phyloP scores from a whole-genome alignment of 2,329 filamentous ascomycete genomes.

The Lachnellula subtilissima region DNA sequence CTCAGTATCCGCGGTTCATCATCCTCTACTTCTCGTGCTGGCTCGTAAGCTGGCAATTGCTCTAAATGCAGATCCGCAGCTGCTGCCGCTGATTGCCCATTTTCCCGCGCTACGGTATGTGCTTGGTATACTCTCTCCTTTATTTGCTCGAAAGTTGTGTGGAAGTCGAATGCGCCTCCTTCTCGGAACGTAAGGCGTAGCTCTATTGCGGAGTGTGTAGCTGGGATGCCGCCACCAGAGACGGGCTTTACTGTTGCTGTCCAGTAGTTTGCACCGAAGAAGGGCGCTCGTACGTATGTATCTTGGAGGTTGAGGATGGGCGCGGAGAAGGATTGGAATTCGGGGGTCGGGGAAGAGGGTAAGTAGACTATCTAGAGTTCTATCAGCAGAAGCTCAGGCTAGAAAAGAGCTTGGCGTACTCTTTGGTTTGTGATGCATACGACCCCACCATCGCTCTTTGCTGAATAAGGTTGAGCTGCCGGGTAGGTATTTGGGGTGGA shows the following conservation, averaged over 20 bases:
- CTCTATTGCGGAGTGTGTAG: slow-evolving; percentile 67
- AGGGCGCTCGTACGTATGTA: slow-evolving; percentile 79
- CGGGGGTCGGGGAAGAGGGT: slow-evolving; percentile 61
- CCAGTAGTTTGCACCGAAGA: slow-evolving; percentile 93
- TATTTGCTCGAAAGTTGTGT: slow-evolving; percentile 74
- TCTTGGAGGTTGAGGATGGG: slow-evolving; percentile 86
- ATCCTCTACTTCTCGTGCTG: slow-evolving; percentile 32
- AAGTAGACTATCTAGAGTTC: slow-evolving; percentile 74
- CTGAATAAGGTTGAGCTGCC: slow-evolving; percentile 57
- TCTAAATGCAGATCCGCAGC: slow-evolving; percentile 70
- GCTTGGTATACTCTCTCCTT: slow-evolving; percentile 80
- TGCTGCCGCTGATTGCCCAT: slow-evolving; percentile 47
- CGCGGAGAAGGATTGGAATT: slow-evolving; percentile 78
- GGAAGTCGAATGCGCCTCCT: slow-evolving; percentile 90
- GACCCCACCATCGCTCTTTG: slow-evolving; percentile 69
- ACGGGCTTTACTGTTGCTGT: slow-evolving; percentile 75
- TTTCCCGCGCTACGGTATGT: slow-evolving; percentile 67
- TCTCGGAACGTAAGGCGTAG: slow-evolving; percentile 88
- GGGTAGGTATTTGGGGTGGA: slow-evolving; percentile 58
- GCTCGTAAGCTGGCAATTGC: slow-evolving; percentile 82
- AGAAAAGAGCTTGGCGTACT: slow-evolving; percentile 47
- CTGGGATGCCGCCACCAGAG: slow-evolving; percentile 74
- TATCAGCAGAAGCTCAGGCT: slow-evolving; percentile 12
- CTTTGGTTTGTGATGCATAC: slow-evolving; percentile 82
- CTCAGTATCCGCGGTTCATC: slow-evolving; percentile 21